These are phyloP conservation scores for Ogataea populi-albae DNA, from an alignment of 805 yeast genomes.

Conservation along the genomic window DNA sequence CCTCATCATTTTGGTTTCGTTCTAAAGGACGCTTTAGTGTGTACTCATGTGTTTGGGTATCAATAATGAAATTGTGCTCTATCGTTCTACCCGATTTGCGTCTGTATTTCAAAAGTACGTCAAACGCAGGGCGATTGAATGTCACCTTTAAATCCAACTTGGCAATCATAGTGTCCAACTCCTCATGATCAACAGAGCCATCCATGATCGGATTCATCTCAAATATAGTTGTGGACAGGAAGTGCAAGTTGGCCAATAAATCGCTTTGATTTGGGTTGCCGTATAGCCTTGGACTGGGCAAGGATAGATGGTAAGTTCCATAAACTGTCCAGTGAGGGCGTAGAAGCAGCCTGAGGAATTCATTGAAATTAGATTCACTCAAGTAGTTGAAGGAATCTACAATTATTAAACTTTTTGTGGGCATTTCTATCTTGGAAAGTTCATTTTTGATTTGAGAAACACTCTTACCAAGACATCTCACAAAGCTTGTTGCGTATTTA, in stretches of 20 bases:
- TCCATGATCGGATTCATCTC: constrained; percentile 48
- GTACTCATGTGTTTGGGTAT: constrained; percentile 43
- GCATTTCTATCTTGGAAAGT: constrained; percentile 7
- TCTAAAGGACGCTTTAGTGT: constrained; percentile 31
- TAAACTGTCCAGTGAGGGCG: constrained; percentile 44
- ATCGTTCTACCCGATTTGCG: constrained; percentile 84
- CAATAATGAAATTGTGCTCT: constrained; percentile 50
- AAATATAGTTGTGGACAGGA: constrained; percentile 73
- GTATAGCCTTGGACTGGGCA: constrained; percentile 23
- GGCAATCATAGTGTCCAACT: constrained; percentile 37
- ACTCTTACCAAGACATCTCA: constrained; percentile 39
- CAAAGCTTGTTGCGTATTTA: constrained; percentile 42
- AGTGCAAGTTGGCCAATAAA: constrained; percentile 40
- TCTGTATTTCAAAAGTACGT: constrained; percentile 57
- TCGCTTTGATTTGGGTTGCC: constrained; percentile 19
- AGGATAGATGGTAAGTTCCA: constrained; percentile 46
- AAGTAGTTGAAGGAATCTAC: constrained; percentile 71
- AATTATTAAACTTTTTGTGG: constrained; percentile 40
- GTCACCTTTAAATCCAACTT: constrained; percentile 49
- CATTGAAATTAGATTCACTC: constrained; percentile 42
- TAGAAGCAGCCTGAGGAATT: constrained; percentile 25
- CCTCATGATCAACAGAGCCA: constrained; percentile 38
- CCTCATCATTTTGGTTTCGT: constrained; percentile 39
- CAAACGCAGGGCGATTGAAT: constrained; percentile 46
- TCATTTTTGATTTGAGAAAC: constrained; percentile 9